Conservation (phyloP, 495 filamentous ascomycete species). For the Penicillium atrosanguineum region DNA sequence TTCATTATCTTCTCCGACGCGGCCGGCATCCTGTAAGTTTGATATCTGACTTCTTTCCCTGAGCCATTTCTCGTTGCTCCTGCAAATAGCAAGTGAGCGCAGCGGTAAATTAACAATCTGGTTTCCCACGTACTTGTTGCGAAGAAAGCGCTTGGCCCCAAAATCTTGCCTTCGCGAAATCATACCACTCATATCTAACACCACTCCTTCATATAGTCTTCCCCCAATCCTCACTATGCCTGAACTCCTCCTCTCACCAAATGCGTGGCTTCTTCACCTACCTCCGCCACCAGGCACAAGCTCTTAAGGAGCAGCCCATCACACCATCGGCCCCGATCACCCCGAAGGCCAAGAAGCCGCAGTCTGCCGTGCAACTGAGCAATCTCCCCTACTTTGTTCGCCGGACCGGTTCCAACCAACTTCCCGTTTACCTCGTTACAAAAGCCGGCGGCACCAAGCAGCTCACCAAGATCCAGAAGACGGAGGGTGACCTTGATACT, state of each 20-base stretch:
- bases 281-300: conserved; percentile 40
- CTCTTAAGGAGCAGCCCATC: conserved; percentile 34
- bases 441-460: conserved; percentile 78
- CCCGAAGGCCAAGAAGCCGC: conserved; percentile 18
- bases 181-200: not conserved
- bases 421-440: conserved; percentile 73
- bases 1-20: conserved; percentile 30
- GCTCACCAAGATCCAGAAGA: conserved; percentile 72
- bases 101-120: not conserved
- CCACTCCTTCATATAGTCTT: not conserved
- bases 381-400: conserved; percentile 68
- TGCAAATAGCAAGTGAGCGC: not conserved
- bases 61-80: not conserved
- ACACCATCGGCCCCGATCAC: conserved; percentile 25
- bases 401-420: conserved; percentile 66
- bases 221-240: conserved; percentile 17
- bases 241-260: conserved; percentile 26
- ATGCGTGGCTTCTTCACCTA: conserved; percentile 42
- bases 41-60: not conserved
- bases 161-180: not conserved
- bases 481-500: conserved; percentile 65
- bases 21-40: conserved; percentile 33
- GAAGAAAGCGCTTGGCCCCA: not conserved
- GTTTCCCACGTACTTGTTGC: not conserved
- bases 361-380: conserved; percentile 31